Evolutionary conservation across 2,329 filamentous ascomycete species (phyloP), one percentile per base, ranked within the genome.

Genomic region (Aspergillus tubingensis): DNA sequence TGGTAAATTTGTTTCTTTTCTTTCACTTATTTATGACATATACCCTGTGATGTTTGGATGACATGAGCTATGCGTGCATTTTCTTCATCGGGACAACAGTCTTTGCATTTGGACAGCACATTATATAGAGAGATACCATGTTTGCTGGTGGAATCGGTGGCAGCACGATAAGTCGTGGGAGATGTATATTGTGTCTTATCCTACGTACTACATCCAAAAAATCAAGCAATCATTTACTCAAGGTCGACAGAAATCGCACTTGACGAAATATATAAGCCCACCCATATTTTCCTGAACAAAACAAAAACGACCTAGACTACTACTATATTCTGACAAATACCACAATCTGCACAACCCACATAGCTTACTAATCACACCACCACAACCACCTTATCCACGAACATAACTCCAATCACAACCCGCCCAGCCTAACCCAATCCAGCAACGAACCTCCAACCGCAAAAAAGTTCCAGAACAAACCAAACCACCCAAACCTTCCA

Each of bases 1-100:
- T 99, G 95, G 95, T 98, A 83, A 77, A 36, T 62, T 27, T 23
- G 19, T 11, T 44, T 36, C n/a, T 51, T 60, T 43, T 57, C 39
- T 7, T 57, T 27, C 13, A 54, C 25, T 50, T 27, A 54, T 58
- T 48, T 61, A 68, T 67, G 63, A 70, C 62, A 61, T 61, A 64
- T 66, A 66, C 54, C 67, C 49, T 41, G 48, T 62, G 23, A 61
- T 63, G 30, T 58, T 54, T 38, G 58, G 44, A 57, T 59, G 44
- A 56, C 15, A 49, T 57, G 15, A 27, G 23, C 8, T n/a, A 21
- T 50, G 47, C 15, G 25, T 50, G 47, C 17, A n/a, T 47, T 55
- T 32, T 32, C 10, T 50, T 56, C 38, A 27, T 41, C 38, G 43
- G 21, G 23, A 32, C 23, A 30, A 30, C 50, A 57, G 39, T 56